Percentiles rank a stretch among this genome's conserved stretches.
Conservation (phyloP, 352 stramenopile genomes). For the Pythium sp. region DNA sequence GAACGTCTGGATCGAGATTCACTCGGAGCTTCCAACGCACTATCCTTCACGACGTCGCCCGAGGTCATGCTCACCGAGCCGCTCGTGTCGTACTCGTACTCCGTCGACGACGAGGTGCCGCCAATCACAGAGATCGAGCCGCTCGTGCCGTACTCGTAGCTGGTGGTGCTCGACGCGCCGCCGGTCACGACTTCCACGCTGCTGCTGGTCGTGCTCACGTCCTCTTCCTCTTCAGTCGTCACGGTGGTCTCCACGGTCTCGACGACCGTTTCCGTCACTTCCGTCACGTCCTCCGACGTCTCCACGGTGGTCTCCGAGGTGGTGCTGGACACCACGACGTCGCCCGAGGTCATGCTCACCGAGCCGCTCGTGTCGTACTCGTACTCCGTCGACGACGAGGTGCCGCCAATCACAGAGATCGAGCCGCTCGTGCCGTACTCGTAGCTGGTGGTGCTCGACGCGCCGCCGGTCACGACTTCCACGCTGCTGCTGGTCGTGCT, state of each 20-base stretch:
- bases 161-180: background rate
- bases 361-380: slow-evolving; percentile 12
- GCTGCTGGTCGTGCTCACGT: background rate
- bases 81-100: slow-evolving; percentile 17
- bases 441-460: background rate
- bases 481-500: background rate
- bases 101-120: background rate
- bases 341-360: background rate
- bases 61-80: background rate
- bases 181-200: background rate
- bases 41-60: background rate
- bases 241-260: too few species aligned
- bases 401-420: background rate
- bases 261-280: too few species aligned
- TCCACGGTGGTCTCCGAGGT: too few species aligned
- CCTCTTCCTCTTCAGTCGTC: too few species aligned
- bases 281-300: too few species aligned
- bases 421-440: background rate
- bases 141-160: background rate
- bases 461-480: background rate
- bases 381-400: slow-evolving; percentile 6
- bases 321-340: too few species aligned
- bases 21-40: background rate
- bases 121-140: background rate
- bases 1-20: background rate